Evolutionary conservation across 768 basidiomycete genomes (phyloP), one percentile per base, ranked within the genome.

Genomic region (Amylocystis lapponica): DNA sequence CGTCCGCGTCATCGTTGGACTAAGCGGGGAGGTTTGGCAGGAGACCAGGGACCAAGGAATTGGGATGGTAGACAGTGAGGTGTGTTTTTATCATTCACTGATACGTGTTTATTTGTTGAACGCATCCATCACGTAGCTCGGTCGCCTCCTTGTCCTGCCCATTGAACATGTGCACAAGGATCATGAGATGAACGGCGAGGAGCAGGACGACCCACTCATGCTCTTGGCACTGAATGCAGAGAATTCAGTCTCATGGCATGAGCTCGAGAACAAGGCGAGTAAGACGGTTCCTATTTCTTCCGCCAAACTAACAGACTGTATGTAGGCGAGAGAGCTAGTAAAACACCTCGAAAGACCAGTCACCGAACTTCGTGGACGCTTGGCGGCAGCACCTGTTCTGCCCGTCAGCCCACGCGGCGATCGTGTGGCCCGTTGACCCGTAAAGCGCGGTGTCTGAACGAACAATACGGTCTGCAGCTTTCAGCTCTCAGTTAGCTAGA

Each of bases 51-150:
- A 75, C 19, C 71, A 79, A 35, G 79, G 76, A 9, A 67, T 71
- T 34, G 84, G 83, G 14, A 83, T 83, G 79, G 81, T 80, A 3
- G 86, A 89, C 47, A 81, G 81, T 59, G 86, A 89, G 75, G 86
- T 86, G 52, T 53, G 69, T 60, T 1, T n/a, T 12, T 26, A 5
- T 25, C 4, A 3, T n/a, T 8, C 9, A 11, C 29, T 26, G 1
- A 27, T 19, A 10, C 36, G 11, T 2, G 25, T 6, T 12, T n/a
- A 14, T n/a, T 22, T 2, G 32, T 16, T 30, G 19, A 27, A 23
- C 20, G 38, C 9, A n/a, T 10, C 8, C 17, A 16, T 11, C 3
- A 38, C 16, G 23, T 23, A 89, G 86, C 67, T 86, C 16, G 87
- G 87, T 11, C 75, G 79, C 31, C 76, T 88, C 27, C 64, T 84